Base-by-base conservation (phyloP, 2,329 filamentous ascomycete genomes). In the Microascus cirrosus region DNA sequence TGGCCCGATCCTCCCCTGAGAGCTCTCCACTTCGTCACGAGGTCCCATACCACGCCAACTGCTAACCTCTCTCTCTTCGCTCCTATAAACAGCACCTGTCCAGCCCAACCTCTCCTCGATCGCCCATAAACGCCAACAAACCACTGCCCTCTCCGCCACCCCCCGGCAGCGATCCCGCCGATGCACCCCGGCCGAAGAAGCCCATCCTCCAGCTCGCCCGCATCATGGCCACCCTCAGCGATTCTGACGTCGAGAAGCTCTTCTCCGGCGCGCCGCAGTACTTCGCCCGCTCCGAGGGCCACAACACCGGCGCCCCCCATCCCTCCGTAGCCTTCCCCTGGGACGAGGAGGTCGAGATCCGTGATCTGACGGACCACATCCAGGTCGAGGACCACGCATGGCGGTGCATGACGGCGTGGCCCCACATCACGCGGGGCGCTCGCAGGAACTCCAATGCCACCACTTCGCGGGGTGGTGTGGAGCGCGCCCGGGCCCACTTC, bases 191-290 rank as follows among this genome's bases (percentile, higher is more conserved):
- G 50, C 67, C 68, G 59, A 76, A 32, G 28, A 32, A 70, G 62
- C 76, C 75, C 39, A 69, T 77, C 59, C 68, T 83, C 60, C 80
- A 75, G 64, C 70, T 83, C 45, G 72, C 77, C 60, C 75, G 77
- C 67, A 84, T 82, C 70, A 85, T 85, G 77, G 74, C 81, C 52
- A 78, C 77, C 54, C 73, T 87, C 59, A 78, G 71, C 63, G 77
- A 82, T 53, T 72, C 75, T 48, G 83, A 87, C 62, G 73, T 89
- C 56, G 82, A 85, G 70, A 82, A 83, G 69, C 78, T 89, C 65
- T 90, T 89, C 74, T 87, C 85, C 28, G 86, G 86, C n/a, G 86
- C 86, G 51, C 86, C 86, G 61, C 85, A 88, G 67, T 89, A 86
- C 73, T 84, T 83, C 68, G 78, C 82, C 62, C 77, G 81, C 56